Conservation (phyloP, 371 early-diverging fungal species). For the Dinochytrium kinnereticum region DNA sequence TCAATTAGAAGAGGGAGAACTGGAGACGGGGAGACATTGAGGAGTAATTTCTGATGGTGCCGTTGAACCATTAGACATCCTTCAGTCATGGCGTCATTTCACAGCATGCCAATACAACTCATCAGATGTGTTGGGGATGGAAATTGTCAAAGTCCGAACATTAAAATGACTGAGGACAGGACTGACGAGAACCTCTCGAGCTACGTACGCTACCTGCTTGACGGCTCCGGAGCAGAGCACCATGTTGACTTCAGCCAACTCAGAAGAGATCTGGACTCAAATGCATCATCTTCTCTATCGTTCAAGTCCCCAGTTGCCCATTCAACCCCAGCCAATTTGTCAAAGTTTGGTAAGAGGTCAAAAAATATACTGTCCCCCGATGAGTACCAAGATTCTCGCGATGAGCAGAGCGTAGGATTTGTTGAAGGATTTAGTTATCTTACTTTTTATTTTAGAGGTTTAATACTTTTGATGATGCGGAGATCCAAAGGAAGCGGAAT, state of each 20-base stretch:
- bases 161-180: background rate
- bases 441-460: background rate
- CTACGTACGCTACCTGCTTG: slow-evolving; percentile 44
- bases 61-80: no score
- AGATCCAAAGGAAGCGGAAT: no score
- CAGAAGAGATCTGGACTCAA: slow-evolving; percentile 36
- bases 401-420: background rate
- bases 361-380: background rate
- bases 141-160: background rate
- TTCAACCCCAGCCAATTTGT: background rate
- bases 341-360: no score
- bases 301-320: background rate
- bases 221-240: slow-evolving; percentile 51
- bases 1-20: no score
- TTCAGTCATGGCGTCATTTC: no score
- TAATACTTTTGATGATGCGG: background rate
- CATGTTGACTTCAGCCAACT: slow-evolving; percentile 42
- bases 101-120: no score
- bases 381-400: background rate
- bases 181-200: background rate
- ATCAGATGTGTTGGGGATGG: no score
- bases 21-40: no score
- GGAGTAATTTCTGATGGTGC: no score
- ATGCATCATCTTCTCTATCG: background rate
- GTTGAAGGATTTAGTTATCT: no score